Base-by-base conservation (phyloP, 1,284 basidiomycete species). In the Tetrapyrgos nigripes region DNA sequence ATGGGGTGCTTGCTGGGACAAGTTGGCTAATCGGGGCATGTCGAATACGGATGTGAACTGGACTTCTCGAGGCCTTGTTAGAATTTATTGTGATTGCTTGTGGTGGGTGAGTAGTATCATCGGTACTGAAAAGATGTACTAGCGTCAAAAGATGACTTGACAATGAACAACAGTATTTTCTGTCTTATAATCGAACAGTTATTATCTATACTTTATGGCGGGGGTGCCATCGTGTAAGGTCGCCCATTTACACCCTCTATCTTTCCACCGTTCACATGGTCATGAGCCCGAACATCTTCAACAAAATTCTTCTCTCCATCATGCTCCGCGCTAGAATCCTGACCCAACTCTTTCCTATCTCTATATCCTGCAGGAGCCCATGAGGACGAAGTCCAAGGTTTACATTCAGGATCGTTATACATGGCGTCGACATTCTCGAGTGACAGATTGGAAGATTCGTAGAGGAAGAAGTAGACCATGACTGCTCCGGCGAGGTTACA, bases 381-480 rank as follows among this genome's bases (percentile, higher is more conserved):
- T 21, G 17, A 40, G 19, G 33, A n/a, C 23, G 48, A 50, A 11
- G 55, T 56, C 55, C 55, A 56, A 13, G 55, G 47, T 17, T 50
- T 56, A 26, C 55, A 57, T 6, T 27, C 43, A 3, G 49, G 40
- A 47, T 57, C 55, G 21, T 52, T 51, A 43, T 57, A 56, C 62
- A 83, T 82, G 65, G 78, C 76, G 69, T 92, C 87, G 50, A 93
- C 88, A 60, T 76, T 79, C 73, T 93, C 91, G 29, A 93, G 79
- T 9, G 85, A 83, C 52, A 93, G 78, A 64, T 87, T 83, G 8
- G 85, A 83, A 13, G 86, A 86, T 69, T 92, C 91, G 77, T 92
- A 93, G 3, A 93, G 79, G 83, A 92, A 92, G 69, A 92, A 80
- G 71, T 79, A 92, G 5, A 91, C 91, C 61, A 92, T 77, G 47